A percentile compares a stretch with the other conserved stretches of the same genome.
phyloP scores from a whole-genome alignment of 202 grass and related monocot genomes.

The Panicum virgatum region DNA sequence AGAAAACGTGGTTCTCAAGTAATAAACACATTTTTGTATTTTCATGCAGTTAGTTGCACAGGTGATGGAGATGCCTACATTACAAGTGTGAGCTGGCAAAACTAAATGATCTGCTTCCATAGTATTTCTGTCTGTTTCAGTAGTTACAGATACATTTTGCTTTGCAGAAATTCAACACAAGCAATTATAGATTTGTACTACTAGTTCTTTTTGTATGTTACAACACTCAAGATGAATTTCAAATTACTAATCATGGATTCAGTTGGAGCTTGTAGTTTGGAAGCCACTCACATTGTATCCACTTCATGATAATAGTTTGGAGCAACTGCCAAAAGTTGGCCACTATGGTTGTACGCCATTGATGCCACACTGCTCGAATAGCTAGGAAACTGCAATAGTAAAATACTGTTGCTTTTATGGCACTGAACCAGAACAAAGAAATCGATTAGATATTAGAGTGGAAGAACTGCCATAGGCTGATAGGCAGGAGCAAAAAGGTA shows the following conservation, averaged over 20 bases:
- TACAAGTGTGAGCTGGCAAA: background rate
- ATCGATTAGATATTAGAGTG: background rate
- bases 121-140: background rate
- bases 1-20: background rate
- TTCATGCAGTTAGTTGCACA: background rate
- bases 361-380: slow-evolving; percentile 61
- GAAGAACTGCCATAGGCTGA: background rate
- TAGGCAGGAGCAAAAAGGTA: background rate
- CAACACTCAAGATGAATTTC: slow-evolving; percentile 7
- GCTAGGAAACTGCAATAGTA: slow-evolving; percentile 47
- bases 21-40: background rate
- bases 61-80: background rate
- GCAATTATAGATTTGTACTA: background rate
- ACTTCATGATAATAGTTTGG: slow-evolving; percentile 49
- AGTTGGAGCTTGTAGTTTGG: slow-evolving; percentile 18
- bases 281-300: slow-evolving; percentile 54
- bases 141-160: background rate
- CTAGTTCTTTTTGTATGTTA: background rate
- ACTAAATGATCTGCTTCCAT: background rate
- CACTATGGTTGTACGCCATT: slow-evolving; percentile 51
- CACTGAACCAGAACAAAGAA: slow-evolving; percentile 9
- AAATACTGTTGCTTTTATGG: slow-evolving; percentile 17
- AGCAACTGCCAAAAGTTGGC: slow-evolving; percentile 64
- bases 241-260: background rate
- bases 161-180: background rate